Conservation (phyloP, 345 rosid species). For the Hypericum androsaemum region DNA sequence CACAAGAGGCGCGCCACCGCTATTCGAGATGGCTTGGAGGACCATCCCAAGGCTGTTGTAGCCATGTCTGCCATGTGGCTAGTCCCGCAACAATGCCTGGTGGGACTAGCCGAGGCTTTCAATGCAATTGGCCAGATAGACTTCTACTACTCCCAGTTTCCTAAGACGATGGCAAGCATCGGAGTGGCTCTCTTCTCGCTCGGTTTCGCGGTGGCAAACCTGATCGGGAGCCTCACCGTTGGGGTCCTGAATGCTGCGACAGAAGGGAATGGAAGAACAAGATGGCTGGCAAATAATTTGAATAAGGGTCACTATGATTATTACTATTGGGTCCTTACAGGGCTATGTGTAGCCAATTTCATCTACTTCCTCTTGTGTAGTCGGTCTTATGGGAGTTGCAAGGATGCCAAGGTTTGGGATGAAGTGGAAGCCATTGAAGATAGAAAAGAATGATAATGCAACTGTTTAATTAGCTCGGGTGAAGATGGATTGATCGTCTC, state of each 20-base stretch:
- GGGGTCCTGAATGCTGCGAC: conserved; percentile 14
- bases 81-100: conserved; percentile 30
- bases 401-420: conserved; percentile 24
- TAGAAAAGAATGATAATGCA: background rate
- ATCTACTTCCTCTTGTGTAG: conserved; percentile 28
- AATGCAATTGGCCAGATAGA: conserved; percentile 44
- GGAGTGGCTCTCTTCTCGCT: conserved; percentile 30
- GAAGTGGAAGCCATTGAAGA: conserved; percentile 16
- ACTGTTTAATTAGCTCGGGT: too few relatives aligned
- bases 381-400: conserved; percentile 30
- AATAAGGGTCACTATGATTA: conserved; percentile 42
- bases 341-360: conserved; percentile 27
- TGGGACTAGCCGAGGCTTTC: conserved; percentile 38
- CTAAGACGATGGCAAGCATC: conserved; percentile 42
- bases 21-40: conserved; percentile 14
- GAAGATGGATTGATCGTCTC: too few relatives aligned
- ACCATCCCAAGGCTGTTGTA: conserved; percentile 8
- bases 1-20: conserved; percentile 24
- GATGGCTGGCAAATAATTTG: conserved; percentile 38
- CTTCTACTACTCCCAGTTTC: conserved; percentile 47
- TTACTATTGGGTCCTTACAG: conserved; percentile 40
- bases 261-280: conserved; percentile 11
- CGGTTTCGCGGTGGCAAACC: conserved; percentile 27
- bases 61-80: conserved; percentile 41
- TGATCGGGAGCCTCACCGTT: conserved; percentile 32